phyloP scores from a whole-genome alignment of 768 basidiomycete species.

The Lactifluus volemus region DNA sequence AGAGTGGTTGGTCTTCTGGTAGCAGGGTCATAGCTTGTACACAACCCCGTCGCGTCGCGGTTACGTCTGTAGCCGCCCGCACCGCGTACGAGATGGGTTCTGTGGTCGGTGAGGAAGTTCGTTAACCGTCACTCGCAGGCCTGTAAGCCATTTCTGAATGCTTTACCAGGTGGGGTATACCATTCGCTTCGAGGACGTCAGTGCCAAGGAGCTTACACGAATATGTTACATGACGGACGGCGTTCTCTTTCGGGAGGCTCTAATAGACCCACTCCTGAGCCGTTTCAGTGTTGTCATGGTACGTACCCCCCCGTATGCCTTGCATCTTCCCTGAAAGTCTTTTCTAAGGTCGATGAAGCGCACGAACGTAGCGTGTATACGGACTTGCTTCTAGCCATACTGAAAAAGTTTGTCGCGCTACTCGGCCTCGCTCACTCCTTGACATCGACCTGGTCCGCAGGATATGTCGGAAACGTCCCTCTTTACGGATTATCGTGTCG shows the following conservation, averaged over 20 bases:
- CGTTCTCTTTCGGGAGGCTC: slow-evolving; percentile 91
- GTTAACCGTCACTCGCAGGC: slow-evolving; percentile 60
- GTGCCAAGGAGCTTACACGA: slow-evolving; percentile 72
- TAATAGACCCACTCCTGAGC: slow-evolving; percentile 86
- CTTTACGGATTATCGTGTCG: slow-evolving; percentile 85
- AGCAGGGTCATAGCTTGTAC: slow-evolving; percentile 88
- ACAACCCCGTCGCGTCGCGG: slow-evolving; percentile 88
- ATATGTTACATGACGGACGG: slow-evolving; percentile 98
- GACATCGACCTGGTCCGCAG: slow-evolving; percentile 32
- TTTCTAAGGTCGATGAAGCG: slow-evolving; percentile 82
- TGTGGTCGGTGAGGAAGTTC: slow-evolving; percentile 79
- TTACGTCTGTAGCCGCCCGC: slow-evolving; percentile 85
- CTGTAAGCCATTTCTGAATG: slow-evolving; percentile 88
- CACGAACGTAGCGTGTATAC: slow-evolving; percentile 97
- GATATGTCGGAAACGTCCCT: slow-evolving; percentile 85
- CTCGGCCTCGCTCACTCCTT: neutral
- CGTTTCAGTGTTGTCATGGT: slow-evolving; percentile 96
- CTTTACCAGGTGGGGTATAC: slow-evolving; percentile 82
- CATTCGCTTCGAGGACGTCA: slow-evolving; percentile 94
- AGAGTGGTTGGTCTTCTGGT: slow-evolving; percentile 85
- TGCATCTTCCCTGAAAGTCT: neutral
- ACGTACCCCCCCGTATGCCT: slow-evolving; percentile 19
- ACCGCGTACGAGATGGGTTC: slow-evolving; percentile 91
- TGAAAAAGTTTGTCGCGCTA: slow-evolving; percentile 66
- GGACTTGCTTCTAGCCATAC: slow-evolving; percentile 80